These are phyloP conservation scores for Tetrahymena borealis DNA, from an alignment of 73 alveolate species.

Conservation along the genomic window DNA sequence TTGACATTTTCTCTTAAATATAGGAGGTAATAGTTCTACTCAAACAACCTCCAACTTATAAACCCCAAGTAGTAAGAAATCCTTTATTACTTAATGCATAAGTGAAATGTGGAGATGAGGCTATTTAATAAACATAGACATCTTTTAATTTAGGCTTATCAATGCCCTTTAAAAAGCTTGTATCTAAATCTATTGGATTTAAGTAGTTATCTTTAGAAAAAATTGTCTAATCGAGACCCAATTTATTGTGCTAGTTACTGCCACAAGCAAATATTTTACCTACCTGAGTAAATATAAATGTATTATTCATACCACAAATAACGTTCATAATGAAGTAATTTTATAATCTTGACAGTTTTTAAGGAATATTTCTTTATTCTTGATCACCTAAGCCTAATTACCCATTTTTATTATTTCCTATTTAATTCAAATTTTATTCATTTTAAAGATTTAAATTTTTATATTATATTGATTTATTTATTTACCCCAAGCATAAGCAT, in stretches of 20 bases:
- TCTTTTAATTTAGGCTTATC: constrained; percentile 10
- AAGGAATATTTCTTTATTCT: constrained; percentile 15
- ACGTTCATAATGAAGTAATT: constrained; percentile 16
- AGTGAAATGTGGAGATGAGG: constrained; percentile 22
- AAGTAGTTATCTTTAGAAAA: neutral
- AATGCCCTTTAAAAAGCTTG: neutral
- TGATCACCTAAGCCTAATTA: constrained; percentile 28
- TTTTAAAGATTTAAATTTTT: neutral
- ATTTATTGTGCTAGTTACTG: constrained; percentile 18
- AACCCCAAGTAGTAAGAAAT: constrained; percentile 16
- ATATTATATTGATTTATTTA: neutral
- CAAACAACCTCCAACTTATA: constrained; percentile 8
- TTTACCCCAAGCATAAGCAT: constrained; percentile 28
- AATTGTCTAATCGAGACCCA: constrained; percentile 6
- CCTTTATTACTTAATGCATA: constrained; percentile 29
- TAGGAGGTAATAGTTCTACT: constrained; percentile 1
- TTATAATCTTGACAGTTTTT: neutral
- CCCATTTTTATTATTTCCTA: constrained; percentile 40
- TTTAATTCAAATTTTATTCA: neutral
- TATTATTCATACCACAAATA: constrained; percentile 30
- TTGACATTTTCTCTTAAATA: neutral
- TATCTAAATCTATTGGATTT: constrained; percentile 14
- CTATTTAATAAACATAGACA: constrained; percentile 22
- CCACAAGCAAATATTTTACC: constrained; percentile 39
- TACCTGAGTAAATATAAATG: constrained; percentile 16